Base-by-base conservation (phyloP, 495 filamentous ascomycete genomes). In the Xylaria venustula region DNA sequence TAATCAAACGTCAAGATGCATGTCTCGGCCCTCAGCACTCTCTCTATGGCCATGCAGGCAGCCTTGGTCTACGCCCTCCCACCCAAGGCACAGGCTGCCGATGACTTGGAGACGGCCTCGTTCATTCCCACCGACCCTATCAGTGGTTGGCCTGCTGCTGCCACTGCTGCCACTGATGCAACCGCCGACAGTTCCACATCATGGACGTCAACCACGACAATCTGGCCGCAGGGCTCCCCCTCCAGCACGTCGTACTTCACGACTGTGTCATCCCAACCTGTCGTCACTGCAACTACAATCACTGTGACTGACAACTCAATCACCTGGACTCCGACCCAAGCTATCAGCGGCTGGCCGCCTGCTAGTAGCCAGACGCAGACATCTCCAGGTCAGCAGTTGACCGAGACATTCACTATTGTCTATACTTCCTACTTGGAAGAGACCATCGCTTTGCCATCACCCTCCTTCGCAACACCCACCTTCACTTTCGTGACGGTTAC, bases 241-340 rank as follows among this genome's bases (percentile, higher is more conserved):
- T 30, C 34, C 30, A 46, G 7, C 5, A n/a, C 12, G 9, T 51
- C 36, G 3, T 37, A 44, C 17, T 15, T 34, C 19, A 61, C 48
- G 2, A 54, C 17, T 5, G 32, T 2, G 37, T 25, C 20, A 46
- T 17, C 20, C 40, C 30, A 34, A 40, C n/a, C n/a, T n/a, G 50
- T 54, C 7, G 36, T 53, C 30, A 48, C 58, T 11, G 50, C 40
- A 20, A 61, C 58, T 7, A 61, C 58, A n/a, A 37, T 54, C 32
- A 61, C 50, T 41, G 58, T 61, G 14, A 61, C 58, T n/a, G 50
- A 48, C 41, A 61, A 53, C 14, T 61, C 32, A 28, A 61, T 54
- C 17, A 47, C 42, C 54, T 58, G 42, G 42, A 58, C 54, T 0
- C 50, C 58, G 12, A 61, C 58, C 28, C 17, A 30, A 26, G 47